Evolutionary conservation across 768 basidiomycete species (phyloP), one percentile per base, ranked within the genome.

Genomic region (Pilatotrama ljubarskyi): DNA sequence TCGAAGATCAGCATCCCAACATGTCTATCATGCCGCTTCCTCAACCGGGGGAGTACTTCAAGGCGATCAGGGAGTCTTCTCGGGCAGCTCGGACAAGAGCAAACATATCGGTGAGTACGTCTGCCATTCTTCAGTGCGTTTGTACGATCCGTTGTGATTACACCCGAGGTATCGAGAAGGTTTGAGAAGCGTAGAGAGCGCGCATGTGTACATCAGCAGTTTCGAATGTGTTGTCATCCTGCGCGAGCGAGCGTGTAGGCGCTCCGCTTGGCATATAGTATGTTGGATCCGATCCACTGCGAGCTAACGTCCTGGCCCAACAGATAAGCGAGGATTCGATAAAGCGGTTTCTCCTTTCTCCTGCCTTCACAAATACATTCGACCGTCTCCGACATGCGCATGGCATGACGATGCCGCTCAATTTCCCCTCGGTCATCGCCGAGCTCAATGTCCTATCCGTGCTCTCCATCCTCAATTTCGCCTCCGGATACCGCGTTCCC

Each of bases 401-500:
- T 73, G 91, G 91, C 26, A 77, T 93, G 50, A 77, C 82, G 6
- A 77, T 95, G 58, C 93, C 93, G 2, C 82, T 96, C 51, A 86
- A 87, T 2, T 96, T 95, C 66, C 77, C 88, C 37, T 87, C 88
- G 0, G 73, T 80, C 18, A 74, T 84, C 5, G 83, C 88, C 42
- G 93, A 96, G 73, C 77, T 96, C 59, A 95, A 93, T 71, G 76
- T 95, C 26, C 75, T 95, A n/a, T 84, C 87, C 44, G 73, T 91
- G 8, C 82, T 94, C 41, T 84, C 87, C 2, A 78, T 94, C 15
- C 80, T 96, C 35, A 94, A 94, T 71, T 91, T 95, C 70, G 90
- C 82, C 5, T 91, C 90, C 1, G 90, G 90, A 36, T 95, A 90
- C 72, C 88, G 91, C 24, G 77, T 80, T 5, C 84, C 87, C 5